These are phyloP conservation scores for Rhizomucor pusillus DNA, from an alignment of 371 early-diverging fungal species.

Conservation along the genomic window DNA sequence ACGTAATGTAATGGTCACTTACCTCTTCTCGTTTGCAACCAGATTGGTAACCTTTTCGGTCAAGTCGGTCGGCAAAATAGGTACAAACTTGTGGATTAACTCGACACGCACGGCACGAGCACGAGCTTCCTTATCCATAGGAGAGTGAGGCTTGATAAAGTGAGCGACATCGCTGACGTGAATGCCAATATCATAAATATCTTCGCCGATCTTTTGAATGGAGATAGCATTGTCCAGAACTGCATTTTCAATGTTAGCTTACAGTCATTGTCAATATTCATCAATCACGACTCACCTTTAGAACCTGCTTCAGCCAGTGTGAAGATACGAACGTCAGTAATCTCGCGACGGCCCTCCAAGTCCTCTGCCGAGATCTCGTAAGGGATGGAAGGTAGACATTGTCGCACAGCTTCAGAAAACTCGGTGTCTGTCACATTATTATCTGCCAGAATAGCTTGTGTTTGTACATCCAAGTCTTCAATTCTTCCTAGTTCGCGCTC, in stretches of 20 bases:
- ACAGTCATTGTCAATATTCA: not conserved
- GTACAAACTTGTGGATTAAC: constrained; percentile 87
- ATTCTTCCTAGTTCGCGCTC: constrained; percentile 64
- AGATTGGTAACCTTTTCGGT: constrained; percentile 68
- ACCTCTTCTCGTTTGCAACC: constrained; percentile 30
- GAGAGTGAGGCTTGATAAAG: constrained; percentile 87
- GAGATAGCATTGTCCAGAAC: constrained; percentile 94
- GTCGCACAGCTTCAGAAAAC: constrained; percentile 62
- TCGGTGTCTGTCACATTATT: constrained; percentile 52
- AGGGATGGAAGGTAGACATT: constrained; percentile 62
- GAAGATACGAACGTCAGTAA: constrained; percentile 69
- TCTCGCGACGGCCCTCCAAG: constrained; percentile 64
- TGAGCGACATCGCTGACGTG: constrained; percentile 98
- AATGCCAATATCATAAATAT: constrained; percentile 86
- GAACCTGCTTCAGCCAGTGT: constrained; percentile 90
- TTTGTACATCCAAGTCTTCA: constrained; percentile 63
- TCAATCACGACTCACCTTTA: constrained; percentile 10
- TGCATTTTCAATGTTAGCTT: constrained; percentile 1
- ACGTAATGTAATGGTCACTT: constrained; percentile 2
- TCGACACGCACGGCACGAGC: constrained; percentile 96
- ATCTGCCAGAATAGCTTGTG: constrained; percentile 66
- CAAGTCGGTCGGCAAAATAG: constrained; percentile 94
- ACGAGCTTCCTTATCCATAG: constrained; percentile 91
- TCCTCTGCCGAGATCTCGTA: constrained; percentile 66
- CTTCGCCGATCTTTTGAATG: constrained; percentile 63